Evolutionary conservation across 2,329 filamentous ascomycete species (phyloP), one percentile per base, ranked within the genome.

Genomic region (Hirsutella thompsonii): DNA sequence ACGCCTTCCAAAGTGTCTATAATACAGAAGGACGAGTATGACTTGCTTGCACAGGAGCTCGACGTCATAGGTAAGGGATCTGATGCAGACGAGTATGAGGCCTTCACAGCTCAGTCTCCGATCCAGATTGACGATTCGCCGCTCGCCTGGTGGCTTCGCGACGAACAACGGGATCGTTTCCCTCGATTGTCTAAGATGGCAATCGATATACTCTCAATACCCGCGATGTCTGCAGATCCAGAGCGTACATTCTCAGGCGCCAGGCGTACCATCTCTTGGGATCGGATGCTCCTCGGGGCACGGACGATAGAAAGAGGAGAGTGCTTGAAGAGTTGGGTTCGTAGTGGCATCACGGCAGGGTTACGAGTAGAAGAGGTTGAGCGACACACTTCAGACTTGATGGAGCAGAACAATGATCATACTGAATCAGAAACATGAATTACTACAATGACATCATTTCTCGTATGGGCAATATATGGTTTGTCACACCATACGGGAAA

Each of bases 171-270:
- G 36, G 28, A 38, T n/a, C 36, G 39, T 29, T 42, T 36, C 37
- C 42, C 39, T 34, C 39, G 39, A 38, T 30, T 44, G 18, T 41
- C 34, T 28, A 41, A 43, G 34, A 43, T 45, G 35, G 43, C 43
- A 26, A 41, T 40, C 18, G 41, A 42, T 21, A 38, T 45, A n/a
- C n/a, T 37, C 41, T 45, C 41, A 20, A 39, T 45, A 32, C 40
- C 37, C 21, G 37, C 44, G 13, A 45, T 45, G 38, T 45, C 41
- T 40, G 44, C 38, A 19, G 37, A 45, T 20, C 38, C 43, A 11
- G 41, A 45, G 35, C 36, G 41, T 36, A 38, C 42, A 18, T 47
- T 43, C 20, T 41, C 40, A 16, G 38, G 41, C 20, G 41, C 41
- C 36, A 26, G 38, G 36, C 41, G 35, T 42, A 45, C 41, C 14